Evolutionary conservation across 2,329 filamentous ascomycete species (phyloP).

Genomic region (Xylariaceae sp.): DNA sequence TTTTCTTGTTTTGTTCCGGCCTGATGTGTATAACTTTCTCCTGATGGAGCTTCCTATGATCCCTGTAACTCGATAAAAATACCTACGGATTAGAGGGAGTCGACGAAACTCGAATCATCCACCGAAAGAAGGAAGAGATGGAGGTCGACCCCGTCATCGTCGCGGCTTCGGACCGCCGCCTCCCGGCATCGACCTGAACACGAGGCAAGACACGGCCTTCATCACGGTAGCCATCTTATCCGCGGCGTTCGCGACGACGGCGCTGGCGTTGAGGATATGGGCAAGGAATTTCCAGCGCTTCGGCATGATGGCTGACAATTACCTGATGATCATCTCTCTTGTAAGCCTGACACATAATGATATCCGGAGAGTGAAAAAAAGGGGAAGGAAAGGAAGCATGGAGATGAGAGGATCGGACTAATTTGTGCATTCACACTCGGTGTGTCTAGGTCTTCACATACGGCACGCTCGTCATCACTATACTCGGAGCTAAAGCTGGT

Average conservation of each 20-base stretch:
- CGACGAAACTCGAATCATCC: neutral
- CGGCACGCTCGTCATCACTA: slow-evolving; percentile 19
- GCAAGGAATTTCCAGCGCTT: slow-evolving; percentile 19
- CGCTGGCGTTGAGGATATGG: slow-evolving; percentile 19
- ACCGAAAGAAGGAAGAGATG: slow-evolving; percentile 11
- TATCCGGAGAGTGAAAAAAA: too few species aligned
- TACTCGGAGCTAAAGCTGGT: slow-evolving; percentile 19
- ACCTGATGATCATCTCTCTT: slow-evolving; percentile 21
- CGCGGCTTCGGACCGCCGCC: slow-evolving; percentile 18
- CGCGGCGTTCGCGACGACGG: slow-evolving; percentile 17
- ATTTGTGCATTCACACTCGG: slow-evolving; percentile 1
- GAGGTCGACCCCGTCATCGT: slow-evolving; percentile 19
- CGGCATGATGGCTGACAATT: slow-evolving; percentile 23
- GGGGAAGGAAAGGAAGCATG: too few species aligned
- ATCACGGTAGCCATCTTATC: slow-evolving; percentile 20
- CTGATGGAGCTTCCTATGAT: too few species aligned
- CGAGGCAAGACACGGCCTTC: slow-evolving; percentile 16
- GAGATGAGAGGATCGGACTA: neutral
- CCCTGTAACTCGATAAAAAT: too few species aligned
- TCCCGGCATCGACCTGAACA: slow-evolving; percentile 13
- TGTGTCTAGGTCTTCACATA: slow-evolving; percentile 14
- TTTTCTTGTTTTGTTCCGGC: too few species aligned
- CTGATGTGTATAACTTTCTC: too few species aligned
- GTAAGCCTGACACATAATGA: too few species aligned
- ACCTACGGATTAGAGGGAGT: too few species aligned